Percentiles rank a stretch among this genome's conserved stretches.
These are phyloP conservation scores for Cordyceps farinosa DNA, from an alignment of 2,329 filamentous ascomycete species.

Conservation along the genomic window DNA sequence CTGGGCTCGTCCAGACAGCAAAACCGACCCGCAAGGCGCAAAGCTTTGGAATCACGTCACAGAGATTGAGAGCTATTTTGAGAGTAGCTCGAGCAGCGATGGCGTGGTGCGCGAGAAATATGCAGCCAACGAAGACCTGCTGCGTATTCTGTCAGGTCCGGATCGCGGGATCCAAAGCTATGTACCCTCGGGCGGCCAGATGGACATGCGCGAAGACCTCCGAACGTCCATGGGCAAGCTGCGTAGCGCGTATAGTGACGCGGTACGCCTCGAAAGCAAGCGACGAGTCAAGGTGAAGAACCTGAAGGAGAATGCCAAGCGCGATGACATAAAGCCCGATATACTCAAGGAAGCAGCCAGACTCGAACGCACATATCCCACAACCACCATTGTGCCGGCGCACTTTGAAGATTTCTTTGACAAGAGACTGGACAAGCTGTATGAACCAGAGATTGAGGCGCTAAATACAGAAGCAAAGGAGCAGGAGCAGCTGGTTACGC, in stretches of 20 bases:
- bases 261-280: slow-evolving; percentile 76
- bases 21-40: slow-evolving; percentile 59
- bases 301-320: slow-evolving; percentile 72
- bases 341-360: slow-evolving; percentile 79
- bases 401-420: slow-evolving; percentile 94
- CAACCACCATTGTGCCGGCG: slow-evolving; percentile 77
- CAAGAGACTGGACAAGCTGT: slow-evolving; percentile 67
- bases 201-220: slow-evolving; percentile 74
- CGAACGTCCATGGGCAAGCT: slow-evolving; percentile 75
- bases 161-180: slow-evolving; percentile 81
- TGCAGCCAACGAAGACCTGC: slow-evolving; percentile 67
- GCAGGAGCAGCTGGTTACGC: slow-evolving; percentile 67
- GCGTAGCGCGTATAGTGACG: slow-evolving; percentile 78
- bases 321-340: slow-evolving; percentile 84
- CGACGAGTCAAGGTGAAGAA: slow-evolving; percentile 75
- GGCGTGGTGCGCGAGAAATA: slow-evolving; percentile 72
- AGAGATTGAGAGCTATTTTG: slow-evolving; percentile 86
- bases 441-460: slow-evolving; percentile 72
- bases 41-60: slow-evolving; percentile 71
- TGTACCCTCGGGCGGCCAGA: slow-evolving; percentile 79
- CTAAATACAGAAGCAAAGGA: slow-evolving; percentile 69
- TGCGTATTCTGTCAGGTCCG: slow-evolving; percentile 72
- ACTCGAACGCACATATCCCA: slow-evolving; percentile 80
- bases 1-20: slow-evolving; percentile 71
- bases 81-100: slow-evolving; percentile 55